Percentiles rank a stretch among this genome's conserved stretches.
Conservation (phyloP, 2,329 filamentous ascomycete species). For the Tolypocladium ovalisporum region DNA sequence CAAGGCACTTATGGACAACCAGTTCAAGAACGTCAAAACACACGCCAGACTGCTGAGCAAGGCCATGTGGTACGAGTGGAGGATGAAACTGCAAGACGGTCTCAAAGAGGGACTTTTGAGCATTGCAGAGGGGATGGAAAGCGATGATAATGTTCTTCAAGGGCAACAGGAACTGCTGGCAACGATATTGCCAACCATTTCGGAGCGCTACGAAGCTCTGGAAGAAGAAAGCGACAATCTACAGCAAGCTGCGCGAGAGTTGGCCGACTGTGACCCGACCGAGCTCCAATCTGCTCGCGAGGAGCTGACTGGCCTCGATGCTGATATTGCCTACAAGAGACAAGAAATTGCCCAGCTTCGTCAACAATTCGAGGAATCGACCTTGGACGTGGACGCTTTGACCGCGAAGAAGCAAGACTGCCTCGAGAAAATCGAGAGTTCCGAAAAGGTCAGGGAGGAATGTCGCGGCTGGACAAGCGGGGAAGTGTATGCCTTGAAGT, state of each 20-base stretch:
- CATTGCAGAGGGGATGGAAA: constrained; percentile 65
- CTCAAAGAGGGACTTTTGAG: constrained; percentile 70
- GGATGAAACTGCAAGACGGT: constrained; percentile 73
- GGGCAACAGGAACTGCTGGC: constrained; percentile 61
- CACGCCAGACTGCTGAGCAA: constrained; percentile 85
- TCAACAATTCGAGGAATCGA: constrained; percentile 55
- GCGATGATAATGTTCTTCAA: constrained; percentile 56
- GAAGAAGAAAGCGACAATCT: constrained; percentile 55
- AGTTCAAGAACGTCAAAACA: constrained; percentile 95
- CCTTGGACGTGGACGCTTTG: constrained; percentile 50
- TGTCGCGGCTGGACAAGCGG: constrained; percentile 79
- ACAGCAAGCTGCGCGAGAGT: constrained; percentile 59
- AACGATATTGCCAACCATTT: constrained; percentile 53
- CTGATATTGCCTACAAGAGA: constrained; percentile 60
- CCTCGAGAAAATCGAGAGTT: constrained; percentile 64
- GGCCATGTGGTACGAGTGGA: constrained; percentile 97
- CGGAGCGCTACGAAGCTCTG: constrained; percentile 50
- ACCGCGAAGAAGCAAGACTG: constrained; percentile 58
- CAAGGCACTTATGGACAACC: constrained; percentile 81
- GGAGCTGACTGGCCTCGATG: constrained; percentile 52
- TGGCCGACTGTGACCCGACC: constrained; percentile 70
- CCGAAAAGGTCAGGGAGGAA: constrained; percentile 75
- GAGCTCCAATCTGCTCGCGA: constrained; percentile 67
- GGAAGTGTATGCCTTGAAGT: constrained; percentile 71
- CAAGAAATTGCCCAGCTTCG: constrained; percentile 56